phyloP scores from a whole-genome alignment of 139 green algal species.

The Coelastrella sp. region DNA sequence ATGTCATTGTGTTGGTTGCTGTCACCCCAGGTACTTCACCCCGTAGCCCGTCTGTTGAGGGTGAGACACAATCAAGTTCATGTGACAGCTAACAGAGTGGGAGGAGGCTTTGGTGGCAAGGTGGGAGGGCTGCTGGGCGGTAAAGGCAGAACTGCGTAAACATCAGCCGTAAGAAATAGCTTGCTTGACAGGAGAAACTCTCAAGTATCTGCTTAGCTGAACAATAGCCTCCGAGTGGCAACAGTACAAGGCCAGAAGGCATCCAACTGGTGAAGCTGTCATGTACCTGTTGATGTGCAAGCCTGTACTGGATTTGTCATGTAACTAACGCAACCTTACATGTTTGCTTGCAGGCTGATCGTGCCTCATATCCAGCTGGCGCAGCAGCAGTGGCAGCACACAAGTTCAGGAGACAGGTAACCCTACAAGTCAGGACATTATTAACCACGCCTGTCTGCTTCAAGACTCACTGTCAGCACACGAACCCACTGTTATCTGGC shows the following conservation, averaged over 20 bases:
- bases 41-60: conserved; percentile 50
- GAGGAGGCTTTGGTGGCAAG: conserved; percentile 84
- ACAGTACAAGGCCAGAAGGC: no score
- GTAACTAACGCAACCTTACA: no score
- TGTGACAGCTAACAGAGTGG: conserved; percentile 65
- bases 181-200: no score
- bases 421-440: not conserved
- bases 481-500: not conserved
- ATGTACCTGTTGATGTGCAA: no score
- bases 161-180: no score
- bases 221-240: no score
- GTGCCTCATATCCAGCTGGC: conserved; percentile 43
- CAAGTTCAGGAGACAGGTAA: conserved; percentile 51
- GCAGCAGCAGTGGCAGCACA: conserved; percentile 63
- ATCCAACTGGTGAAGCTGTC: no score
- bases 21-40: conserved; percentile 36
- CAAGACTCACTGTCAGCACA: not conserved
- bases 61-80: conserved; percentile 61
- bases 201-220: no score
- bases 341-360: conserved; percentile 37
- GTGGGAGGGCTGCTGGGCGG: not conserved
- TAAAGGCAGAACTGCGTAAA: no score
- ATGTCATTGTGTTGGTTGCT: conserved; percentile 22
- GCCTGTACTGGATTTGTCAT: no score
- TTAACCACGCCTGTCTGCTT: not conserved